Percentiles rank a stretch among this genome's conserved stretches.
These are phyloP conservation scores for Cordyceps pruinosa DNA, from an alignment of 2,329 filamentous ascomycete species.

Conservation along the genomic window DNA sequence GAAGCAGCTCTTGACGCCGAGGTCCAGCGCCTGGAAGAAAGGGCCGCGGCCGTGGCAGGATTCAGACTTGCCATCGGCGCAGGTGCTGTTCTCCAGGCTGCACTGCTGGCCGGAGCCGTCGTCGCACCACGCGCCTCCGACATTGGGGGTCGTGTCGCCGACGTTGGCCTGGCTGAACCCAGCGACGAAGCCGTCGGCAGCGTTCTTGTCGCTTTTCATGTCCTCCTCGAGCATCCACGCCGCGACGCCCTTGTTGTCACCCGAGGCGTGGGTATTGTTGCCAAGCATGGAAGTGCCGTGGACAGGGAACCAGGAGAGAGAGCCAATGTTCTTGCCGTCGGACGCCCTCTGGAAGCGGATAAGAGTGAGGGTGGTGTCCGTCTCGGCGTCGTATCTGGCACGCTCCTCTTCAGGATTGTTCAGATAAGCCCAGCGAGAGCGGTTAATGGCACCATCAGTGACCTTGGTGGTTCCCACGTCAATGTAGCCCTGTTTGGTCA, in stretches of 20 bases:
- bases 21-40: constrained; percentile 58
- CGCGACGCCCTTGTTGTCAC: constrained; percentile 93
- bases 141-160: constrained; percentile 84
- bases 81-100: constrained; percentile 77
- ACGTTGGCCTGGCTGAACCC: constrained; percentile 91
- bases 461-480: constrained; percentile 64
- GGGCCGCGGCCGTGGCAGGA: constrained; percentile 70
- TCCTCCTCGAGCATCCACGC: constrained; percentile 76
- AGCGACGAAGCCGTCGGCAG: constrained; percentile 67
- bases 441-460: constrained; percentile 74
- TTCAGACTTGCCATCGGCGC: constrained; percentile 60
- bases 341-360: constrained; percentile 69
- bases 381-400: constrained; percentile 51
- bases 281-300: constrained; percentile 88
- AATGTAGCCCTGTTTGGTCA: constrained; percentile 49
- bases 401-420: constrained; percentile 76
- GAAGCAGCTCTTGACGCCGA: constrained; percentile 66
- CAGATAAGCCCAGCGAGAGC: constrained; percentile 81
- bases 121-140: constrained; percentile 82
- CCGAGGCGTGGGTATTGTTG: constrained; percentile 85
- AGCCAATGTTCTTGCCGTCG: constrained; percentile 69
- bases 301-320: constrained; percentile 85
- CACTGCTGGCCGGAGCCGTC: constrained; percentile 69
- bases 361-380: constrained; percentile 60
- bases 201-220: constrained; percentile 45